phyloP scores from a whole-genome alignment of 2,329 filamentous ascomycete genomes.

The Penicillium sp. region DNA sequence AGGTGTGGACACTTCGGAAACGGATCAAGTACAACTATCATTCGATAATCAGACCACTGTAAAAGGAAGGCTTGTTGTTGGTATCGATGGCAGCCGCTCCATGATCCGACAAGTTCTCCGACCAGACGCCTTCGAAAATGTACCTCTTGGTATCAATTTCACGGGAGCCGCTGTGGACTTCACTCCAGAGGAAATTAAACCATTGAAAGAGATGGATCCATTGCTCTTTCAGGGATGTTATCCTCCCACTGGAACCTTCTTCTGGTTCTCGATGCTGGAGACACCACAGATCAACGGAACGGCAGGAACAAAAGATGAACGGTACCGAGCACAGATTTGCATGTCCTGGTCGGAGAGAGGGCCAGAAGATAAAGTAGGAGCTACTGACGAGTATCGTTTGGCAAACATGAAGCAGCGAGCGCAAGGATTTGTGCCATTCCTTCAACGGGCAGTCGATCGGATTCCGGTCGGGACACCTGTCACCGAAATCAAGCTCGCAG shows the following conservation, averaged over 20 bases:
- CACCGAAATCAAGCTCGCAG: conserved; percentile 26
- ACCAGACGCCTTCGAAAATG: conserved; percentile 21
- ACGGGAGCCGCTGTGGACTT: conserved; percentile 29
- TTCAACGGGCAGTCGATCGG: conserved; percentile 19
- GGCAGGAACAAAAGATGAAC: conserved; percentile 27
- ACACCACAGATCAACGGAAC: conserved; percentile 40
- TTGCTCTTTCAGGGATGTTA: conserved; percentile 27
- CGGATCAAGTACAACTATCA: background rate
- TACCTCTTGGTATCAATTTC: conserved; percentile 20
- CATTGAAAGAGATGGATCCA: conserved; percentile 55
- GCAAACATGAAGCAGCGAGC: conserved; percentile 40
- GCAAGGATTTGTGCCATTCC: conserved; percentile 19
- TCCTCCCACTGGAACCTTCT: conserved; percentile 19
- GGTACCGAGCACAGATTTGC: conserved; percentile 46
- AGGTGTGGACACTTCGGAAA: conserved; percentile 5
- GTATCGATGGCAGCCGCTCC: conserved; percentile 22
- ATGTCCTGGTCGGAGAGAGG: conserved; percentile 46
- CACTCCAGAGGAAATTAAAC: conserved; percentile 55
- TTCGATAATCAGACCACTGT: conserved; percentile 10
- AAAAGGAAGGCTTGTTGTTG: conserved; percentile 16
- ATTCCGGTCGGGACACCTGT: conserved; percentile 29
- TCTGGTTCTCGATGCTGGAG: conserved; percentile 40
- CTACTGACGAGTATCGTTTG: conserved; percentile 31
- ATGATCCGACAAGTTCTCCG: conserved; percentile 20
- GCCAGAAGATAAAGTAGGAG: conserved; percentile 32